phyloP scores from a whole-genome alignment of 176 grass and related monocot genomes.

The Alopecurus myosuroides region DNA sequence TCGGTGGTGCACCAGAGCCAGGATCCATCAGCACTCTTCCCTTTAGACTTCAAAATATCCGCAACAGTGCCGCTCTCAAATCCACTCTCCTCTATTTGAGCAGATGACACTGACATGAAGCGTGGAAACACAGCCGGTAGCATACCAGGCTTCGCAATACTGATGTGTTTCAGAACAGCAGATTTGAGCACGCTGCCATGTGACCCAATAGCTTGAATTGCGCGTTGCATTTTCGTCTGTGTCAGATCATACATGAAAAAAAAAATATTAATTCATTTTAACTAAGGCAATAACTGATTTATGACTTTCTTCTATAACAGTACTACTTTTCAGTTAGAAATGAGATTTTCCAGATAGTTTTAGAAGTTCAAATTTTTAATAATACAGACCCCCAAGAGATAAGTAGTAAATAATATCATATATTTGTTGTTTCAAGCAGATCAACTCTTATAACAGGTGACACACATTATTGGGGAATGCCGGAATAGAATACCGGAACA shows the following conservation, averaged over 20 bases:
- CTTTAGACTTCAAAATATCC: slow-evolving; percentile 80
- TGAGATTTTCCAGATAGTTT: neutral
- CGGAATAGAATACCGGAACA: no score
- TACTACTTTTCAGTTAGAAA: neutral
- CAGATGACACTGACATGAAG: slow-evolving; percentile 59
- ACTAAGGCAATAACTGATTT: neutral
- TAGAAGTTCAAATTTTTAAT: neutral
- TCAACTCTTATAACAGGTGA: neutral
- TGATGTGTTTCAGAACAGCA: slow-evolving; percentile 52
- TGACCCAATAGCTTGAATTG: slow-evolving; percentile 54
- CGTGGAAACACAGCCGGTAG: slow-evolving; percentile 50
- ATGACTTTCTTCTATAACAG: neutral
- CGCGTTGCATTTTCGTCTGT: slow-evolving; percentile 75
- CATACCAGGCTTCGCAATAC: slow-evolving; percentile 38
- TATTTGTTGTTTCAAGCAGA: slow-evolving; percentile 3
- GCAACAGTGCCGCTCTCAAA: slow-evolving; percentile 86
- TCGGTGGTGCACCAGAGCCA: slow-evolving; percentile 98
- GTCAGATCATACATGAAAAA: slow-evolving; percentile 14
- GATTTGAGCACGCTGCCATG: slow-evolving; percentile 55
- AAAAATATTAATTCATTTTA: slow-evolving; percentile 18
- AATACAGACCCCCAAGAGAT: neutral
- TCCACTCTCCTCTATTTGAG: slow-evolving; percentile 68
- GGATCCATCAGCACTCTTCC: slow-evolving; percentile 93
- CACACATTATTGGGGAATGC: neutral
- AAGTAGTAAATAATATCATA: neutral